These are phyloP conservation scores for Penicillium macrosclerotiorum DNA, from an alignment of 495 filamentous ascomycete species.

Conservation along the genomic window DNA sequence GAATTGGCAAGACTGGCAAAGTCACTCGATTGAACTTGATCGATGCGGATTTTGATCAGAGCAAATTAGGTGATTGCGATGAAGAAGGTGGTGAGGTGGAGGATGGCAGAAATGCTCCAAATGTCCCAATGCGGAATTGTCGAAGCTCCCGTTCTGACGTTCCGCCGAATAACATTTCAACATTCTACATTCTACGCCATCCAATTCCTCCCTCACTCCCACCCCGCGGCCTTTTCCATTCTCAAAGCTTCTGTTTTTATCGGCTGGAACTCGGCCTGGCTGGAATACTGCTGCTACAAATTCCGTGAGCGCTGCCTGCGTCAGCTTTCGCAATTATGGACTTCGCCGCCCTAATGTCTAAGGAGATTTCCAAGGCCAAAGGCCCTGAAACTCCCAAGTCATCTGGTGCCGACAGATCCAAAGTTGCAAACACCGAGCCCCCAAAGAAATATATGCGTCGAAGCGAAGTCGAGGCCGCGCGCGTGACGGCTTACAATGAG, in stretches of 20 bases:
- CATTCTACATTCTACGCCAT: too few species aligned
- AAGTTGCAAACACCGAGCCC: slow-evolving; percentile 30
- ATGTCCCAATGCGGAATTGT: slow-evolving; percentile 20
- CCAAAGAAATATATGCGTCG: slow-evolving; percentile 82
- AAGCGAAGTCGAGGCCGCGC: slow-evolving; percentile 80
- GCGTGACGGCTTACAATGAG: slow-evolving; percentile 73
- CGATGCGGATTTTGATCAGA: too few species aligned
- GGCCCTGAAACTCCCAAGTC: slow-evolving; percentile 32
- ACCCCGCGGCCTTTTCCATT: too few species aligned
- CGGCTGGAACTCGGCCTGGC: neutral
- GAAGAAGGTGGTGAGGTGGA: slow-evolving; percentile 5
- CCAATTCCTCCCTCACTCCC: neutral
- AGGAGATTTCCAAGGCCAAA: slow-evolving; percentile 81
- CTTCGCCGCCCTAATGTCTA: slow-evolving; percentile 87
- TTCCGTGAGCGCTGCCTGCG: neutral
- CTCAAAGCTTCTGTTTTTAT: too few species aligned
- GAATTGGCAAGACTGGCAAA: neutral
- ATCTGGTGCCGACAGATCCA: slow-evolving; percentile 17
- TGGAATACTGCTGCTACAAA: neutral
- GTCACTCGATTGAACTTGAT: neutral
- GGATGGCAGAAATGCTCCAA: too few species aligned
- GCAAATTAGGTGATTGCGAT: too few species aligned
- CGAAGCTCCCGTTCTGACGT: slow-evolving; percentile 4
- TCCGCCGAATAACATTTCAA: slow-evolving; percentile 8
- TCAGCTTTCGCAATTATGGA: slow-evolving; percentile 64